Conservation (phyloP, 441 rosid species). For the Viola pubescens region DNA sequence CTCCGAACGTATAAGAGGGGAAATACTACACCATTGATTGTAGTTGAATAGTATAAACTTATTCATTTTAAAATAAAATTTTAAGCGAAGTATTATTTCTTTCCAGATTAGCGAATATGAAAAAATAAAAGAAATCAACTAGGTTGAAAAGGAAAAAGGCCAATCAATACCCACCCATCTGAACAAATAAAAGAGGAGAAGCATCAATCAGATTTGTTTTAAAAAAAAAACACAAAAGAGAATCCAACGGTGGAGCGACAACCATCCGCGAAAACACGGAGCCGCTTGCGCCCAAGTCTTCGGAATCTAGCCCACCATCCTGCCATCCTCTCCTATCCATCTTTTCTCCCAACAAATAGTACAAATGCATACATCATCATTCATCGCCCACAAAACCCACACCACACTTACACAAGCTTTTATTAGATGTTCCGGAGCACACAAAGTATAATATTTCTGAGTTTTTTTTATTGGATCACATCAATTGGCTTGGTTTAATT, state of each 20-base stretch:
- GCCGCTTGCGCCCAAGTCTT: constrained; percentile 61
- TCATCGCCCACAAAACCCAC: too few relatives aligned
- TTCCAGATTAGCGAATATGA: background rate
- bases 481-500: too few relatives aligned
- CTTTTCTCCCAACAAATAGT: background rate
- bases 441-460: too few relatives aligned
- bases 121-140: background rate
- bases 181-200: constrained; percentile 4
- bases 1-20: too few relatives aligned
- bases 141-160: background rate
- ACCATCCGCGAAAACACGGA: constrained; percentile 91
- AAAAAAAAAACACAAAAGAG: background rate
- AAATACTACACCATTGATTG: too few relatives aligned
- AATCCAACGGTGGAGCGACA: constrained; percentile 55
- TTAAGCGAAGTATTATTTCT: background rate
- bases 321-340: constrained; percentile 7
- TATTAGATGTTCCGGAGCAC: background rate
- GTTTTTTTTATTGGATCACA: too few relatives aligned
- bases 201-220: constrained; percentile 14
- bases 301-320: constrained; percentile 37
- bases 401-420: too few relatives aligned
- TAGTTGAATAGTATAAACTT: too few relatives aligned
- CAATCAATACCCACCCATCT: background rate
- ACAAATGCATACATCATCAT: too few relatives aligned
- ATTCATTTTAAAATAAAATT: too few relatives aligned